Conservation (phyloP, 2,329 filamentous ascomycete species). For the Pleomassaria siparia region DNA sequence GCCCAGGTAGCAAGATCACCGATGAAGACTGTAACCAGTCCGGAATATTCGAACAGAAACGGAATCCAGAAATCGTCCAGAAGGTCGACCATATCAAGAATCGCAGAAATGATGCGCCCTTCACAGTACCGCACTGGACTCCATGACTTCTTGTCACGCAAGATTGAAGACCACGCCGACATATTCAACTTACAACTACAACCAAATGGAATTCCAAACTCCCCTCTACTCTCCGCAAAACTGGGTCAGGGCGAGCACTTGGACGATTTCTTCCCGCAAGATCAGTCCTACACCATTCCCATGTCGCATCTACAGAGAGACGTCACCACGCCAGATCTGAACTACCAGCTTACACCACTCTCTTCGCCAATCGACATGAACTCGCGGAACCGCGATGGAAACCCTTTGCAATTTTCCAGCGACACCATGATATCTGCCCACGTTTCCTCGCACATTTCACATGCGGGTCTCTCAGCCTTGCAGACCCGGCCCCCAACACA, state of each 20-base stretch:
- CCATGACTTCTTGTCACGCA: slow-evolving; percentile 56
- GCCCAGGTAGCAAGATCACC: slow-evolving; percentile 18
- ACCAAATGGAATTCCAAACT: slow-evolving; percentile 23
- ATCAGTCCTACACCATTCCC: slow-evolving; percentile 27
- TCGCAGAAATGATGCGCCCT: slow-evolving; percentile 58
- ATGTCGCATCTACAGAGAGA: slow-evolving; percentile 21
- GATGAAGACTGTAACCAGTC: slow-evolving; percentile 30
- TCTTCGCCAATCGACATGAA: slow-evolving; percentile 30
- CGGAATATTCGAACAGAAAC: slow-evolving; percentile 19
- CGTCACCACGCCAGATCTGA: slow-evolving; percentile 17
- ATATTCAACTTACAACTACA: slow-evolving; percentile 54
- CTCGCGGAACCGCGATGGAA: slow-evolving; percentile 14
- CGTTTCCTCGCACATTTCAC: slow-evolving; percentile 18
- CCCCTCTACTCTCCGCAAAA: slow-evolving; percentile 31
- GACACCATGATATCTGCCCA: slow-evolving; percentile 19
- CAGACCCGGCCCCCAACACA: slow-evolving; percentile 40
- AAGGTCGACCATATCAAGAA: slow-evolving; percentile 23
- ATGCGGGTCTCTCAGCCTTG: slow-evolving; percentile 40
- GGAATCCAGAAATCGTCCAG: slow-evolving; percentile 26
- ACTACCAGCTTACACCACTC: slow-evolving; percentile 39
- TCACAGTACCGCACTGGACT: slow-evolving; percentile 48
- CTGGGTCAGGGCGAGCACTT: slow-evolving; percentile 25
- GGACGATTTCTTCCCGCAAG: slow-evolving; percentile 23
- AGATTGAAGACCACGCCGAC: slow-evolving; percentile 48
- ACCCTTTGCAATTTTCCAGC: slow-evolving; percentile 26